A percentile compares a stretch with the other conserved stretches of the same genome.
These are phyloP conservation scores for Phytophthora rubi DNA, from an alignment of 352 stramenopile genomes.

Conservation along the genomic window DNA sequence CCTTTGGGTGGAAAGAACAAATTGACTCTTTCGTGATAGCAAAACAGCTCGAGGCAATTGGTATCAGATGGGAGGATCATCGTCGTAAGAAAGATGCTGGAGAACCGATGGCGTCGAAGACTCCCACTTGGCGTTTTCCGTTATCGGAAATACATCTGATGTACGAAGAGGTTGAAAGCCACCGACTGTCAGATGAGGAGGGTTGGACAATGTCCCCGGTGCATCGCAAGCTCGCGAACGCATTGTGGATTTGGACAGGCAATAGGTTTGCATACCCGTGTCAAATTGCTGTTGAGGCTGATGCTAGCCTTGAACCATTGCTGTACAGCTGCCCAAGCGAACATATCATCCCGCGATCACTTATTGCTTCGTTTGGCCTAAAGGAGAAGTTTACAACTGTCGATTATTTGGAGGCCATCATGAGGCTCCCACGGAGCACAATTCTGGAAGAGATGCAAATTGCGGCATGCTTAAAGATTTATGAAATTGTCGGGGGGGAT, in stretches of 20 bases:
- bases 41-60: slow-evolving; percentile 61
- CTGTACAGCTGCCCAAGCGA: slow-evolving; percentile 66
- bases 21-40: slow-evolving; percentile 53
- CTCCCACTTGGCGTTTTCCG: slow-evolving; percentile 35
- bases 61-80: slow-evolving; percentile 38
- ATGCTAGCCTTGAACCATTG: slow-evolving; percentile 59
- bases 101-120: neutral
- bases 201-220: slow-evolving; percentile 33
- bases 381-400: slow-evolving; percentile 55
- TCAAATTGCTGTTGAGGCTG: slow-evolving; percentile 58
- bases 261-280: slow-evolving; percentile 56
- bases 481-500: slow-evolving; percentile 49
- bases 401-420: slow-evolving; percentile 67
- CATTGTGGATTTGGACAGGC: slow-evolving; percentile 78
- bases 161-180: slow-evolving; percentile 62
- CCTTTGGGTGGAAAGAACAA: slow-evolving; percentile 62
- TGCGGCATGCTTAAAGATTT: slow-evolving; percentile 56
- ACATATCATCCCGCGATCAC: slow-evolving; percentile 57
- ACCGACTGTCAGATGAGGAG: slow-evolving; percentile 36
- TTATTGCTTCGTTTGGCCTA: slow-evolving; percentile 62
- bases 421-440: slow-evolving; percentile 41
- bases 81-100: slow-evolving; percentile 14
- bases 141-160: slow-evolving; percentile 60
- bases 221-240: slow-evolving; percentile 48
- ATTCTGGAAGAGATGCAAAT: slow-evolving; percentile 38